Evolutionary conservation across 2,329 filamentous ascomycete genomes (phyloP).

Genomic region (Penicillium sp.): DNA sequence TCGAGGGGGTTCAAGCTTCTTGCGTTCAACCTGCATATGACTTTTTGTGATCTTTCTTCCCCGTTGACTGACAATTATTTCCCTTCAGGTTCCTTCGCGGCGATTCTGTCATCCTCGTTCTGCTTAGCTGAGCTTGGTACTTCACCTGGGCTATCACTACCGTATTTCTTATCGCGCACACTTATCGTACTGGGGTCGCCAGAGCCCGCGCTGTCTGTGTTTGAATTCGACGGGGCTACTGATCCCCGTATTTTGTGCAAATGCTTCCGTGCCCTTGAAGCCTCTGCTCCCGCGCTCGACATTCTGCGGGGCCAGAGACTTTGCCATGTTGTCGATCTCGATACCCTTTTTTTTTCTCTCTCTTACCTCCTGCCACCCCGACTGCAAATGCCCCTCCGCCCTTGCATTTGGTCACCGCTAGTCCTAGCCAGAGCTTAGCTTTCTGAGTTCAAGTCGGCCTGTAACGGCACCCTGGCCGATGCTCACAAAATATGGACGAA

Average conservation of each 20-base stretch:
- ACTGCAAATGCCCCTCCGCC: conserved; percentile 7
- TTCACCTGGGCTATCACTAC: neutral
- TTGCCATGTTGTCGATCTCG: conserved; percentile 23
- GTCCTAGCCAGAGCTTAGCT: conserved; percentile 5
- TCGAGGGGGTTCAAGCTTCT: too few species aligned
- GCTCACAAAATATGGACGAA: conserved; percentile 3
- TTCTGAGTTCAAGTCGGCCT: conserved; percentile 11
- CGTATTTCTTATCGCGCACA: conserved; percentile 7
- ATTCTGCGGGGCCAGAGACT: neutral
- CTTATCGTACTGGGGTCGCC: conserved; percentile 11
- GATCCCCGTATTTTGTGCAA: conserved; percentile 11
- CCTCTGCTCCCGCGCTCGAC: too few species aligned
- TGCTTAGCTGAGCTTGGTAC: conserved; percentile 59
- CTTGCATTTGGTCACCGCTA: conserved; percentile 19
- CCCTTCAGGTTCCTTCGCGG: conserved; percentile 68
- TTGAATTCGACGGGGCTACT: conserved; percentile 8
- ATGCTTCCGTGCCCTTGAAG: neutral
- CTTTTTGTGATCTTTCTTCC: too few species aligned
- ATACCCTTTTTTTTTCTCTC: conserved; percentile 22
- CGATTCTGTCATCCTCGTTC: conserved; percentile 80
- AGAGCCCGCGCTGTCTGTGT: conserved; percentile 9
- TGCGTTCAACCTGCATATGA: too few species aligned
- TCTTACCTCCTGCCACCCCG: conserved; percentile 8
- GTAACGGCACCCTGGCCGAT: conserved; percentile 7
- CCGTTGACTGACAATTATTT: neutral